Evolutionary conservation across 306 rosid species (phyloP), one percentile per base, ranked within the genome.

Genomic region (Fagus crenata): DNA sequence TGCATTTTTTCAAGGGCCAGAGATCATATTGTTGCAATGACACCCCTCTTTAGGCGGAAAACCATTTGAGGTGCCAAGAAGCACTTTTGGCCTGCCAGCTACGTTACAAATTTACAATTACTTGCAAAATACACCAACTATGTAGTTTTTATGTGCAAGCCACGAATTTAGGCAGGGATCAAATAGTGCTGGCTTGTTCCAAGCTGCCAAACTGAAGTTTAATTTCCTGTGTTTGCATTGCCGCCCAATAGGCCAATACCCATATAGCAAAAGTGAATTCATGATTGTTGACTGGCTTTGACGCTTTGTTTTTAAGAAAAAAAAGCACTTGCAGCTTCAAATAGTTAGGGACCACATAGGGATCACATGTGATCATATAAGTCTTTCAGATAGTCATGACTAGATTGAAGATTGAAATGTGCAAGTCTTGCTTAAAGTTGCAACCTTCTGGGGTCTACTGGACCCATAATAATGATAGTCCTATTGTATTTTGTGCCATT

Each of bases 11-110:
- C 1, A 51, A 51, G 64, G 64, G 4, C 64, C 35, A 58, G 33
- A 35, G 3, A 18, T 28, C 64, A 15, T 7, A 6, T 65, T 0
- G 14, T 61, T 61, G 68, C 41, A 11, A 61, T 61, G 41, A 61
- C 32, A 13, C 41, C 68, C 68, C 68, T 33, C 68, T 61, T 61
- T 33, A 61, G 68, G 68, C 32, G 12, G 68, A 33, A 61, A 61
- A 32, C 40, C 68, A 61, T 0, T 22, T 22, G 28, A 22, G 28
- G 28, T 22, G 28, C 28, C 28, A 22, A 2, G 11, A 22, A 22
- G 11, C 12, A 56, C 1, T 6, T 1, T 22, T 58, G 13, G 64
- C 12, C 32, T 61, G 42, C 68, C 68, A 1, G 68, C 28, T 22
- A 22, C 28, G 28, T 22, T 22, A 22, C 17, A 33, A 61, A 13